A percentile compares a stretch with the other conserved stretches of the same genome.
phyloP scores from a whole-genome alignment of 805 yeast genomes.

The Metschnikowia aberdeeniae region DNA sequence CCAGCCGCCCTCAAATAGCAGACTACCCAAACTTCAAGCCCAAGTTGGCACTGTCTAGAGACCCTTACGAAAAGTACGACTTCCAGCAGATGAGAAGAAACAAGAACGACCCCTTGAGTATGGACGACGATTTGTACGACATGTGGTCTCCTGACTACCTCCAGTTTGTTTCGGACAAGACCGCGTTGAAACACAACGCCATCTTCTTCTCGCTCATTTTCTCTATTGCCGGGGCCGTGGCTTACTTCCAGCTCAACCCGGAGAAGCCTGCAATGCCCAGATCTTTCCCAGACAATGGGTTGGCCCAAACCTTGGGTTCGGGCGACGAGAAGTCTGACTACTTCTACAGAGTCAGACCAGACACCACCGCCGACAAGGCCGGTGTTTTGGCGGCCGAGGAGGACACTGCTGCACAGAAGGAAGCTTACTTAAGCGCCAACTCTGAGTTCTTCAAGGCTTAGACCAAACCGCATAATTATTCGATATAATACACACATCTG shows the following conservation, averaged over 20 bases:
- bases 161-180: constrained; percentile 53
- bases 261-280: constrained; percentile 75
- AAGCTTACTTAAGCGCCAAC: constrained; percentile 32
- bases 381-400: constrained; percentile 33
- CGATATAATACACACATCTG: constrained; percentile 1
- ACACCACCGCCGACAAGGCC: constrained; percentile 34
- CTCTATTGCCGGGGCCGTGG: constrained; percentile 42
- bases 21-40: constrained; percentile 63
- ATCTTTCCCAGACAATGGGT: constrained; percentile 69
- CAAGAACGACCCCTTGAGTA: constrained; percentile 65
- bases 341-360: constrained; percentile 41
- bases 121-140: constrained; percentile 69
- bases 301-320: constrained; percentile 72
- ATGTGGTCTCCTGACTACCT: constrained; percentile 84
- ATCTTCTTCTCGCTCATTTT: constrained; percentile 41
- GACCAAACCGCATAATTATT: constrained; percentile 4
- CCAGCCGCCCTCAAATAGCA: constrained; percentile 40
- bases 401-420: constrained; percentile 25
- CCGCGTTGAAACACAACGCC: constrained; percentile 58
- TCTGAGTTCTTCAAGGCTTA: constrained; percentile 30
- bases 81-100: constrained; percentile 81
- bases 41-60: constrained; percentile 58
- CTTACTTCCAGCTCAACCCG: constrained; percentile 48
- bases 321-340: constrained; percentile 26
- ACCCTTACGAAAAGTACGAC: constrained; percentile 71